These are phyloP conservation scores for Nakaseomyces bracarensis DNA, from an alignment of 1,139 yeast genomes.

Conservation along the genomic window DNA sequence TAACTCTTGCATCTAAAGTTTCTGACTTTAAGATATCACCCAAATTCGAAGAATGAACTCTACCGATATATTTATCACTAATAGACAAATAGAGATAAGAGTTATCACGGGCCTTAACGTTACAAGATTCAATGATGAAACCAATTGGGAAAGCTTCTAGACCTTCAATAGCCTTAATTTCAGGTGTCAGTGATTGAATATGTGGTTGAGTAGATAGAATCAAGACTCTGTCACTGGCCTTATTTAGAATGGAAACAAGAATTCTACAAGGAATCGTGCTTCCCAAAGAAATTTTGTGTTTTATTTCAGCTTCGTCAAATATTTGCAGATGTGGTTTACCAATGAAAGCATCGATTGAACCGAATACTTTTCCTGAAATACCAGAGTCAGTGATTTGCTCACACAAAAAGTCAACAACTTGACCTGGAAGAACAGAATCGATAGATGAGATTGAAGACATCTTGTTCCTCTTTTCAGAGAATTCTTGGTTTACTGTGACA, in stretches of 20 bases:
- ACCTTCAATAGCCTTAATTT: constrained; percentile 21
- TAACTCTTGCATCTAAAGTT: constrained; percentile 64
- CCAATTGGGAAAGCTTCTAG: constrained; percentile 75
- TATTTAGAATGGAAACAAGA: constrained; percentile 46
- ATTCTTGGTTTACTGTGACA: constrained; percentile 44
- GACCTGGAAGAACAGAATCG: constrained; percentile 80
- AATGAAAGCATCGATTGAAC: constrained; percentile 65
- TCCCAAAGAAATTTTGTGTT: constrained; percentile 59
- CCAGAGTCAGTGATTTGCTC: constrained; percentile 57
- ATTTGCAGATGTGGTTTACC: constrained; percentile 58
- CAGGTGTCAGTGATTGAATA: constrained; percentile 34
- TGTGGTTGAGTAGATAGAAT: constrained; percentile 59
- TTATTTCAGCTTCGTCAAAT: constrained; percentile 42
- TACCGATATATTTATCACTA: constrained; percentile 53
- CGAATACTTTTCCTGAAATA: constrained; percentile 54
- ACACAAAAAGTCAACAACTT: constrained; percentile 64
- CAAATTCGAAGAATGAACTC: constrained; percentile 65
- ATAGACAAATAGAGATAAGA: constrained; percentile 50
- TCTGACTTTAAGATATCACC: constrained; percentile 40
- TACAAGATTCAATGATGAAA: constrained; percentile 54
- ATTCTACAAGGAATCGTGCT: constrained; percentile 62
- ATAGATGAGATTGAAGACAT: constrained; percentile 55
- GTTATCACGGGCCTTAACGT: constrained; percentile 50
- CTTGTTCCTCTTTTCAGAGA: constrained; percentile 38
- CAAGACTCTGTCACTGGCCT: constrained; percentile 50